Conservation (phyloP, 2,329 filamentous ascomycete species). For the Microsporum audouinii region DNA sequence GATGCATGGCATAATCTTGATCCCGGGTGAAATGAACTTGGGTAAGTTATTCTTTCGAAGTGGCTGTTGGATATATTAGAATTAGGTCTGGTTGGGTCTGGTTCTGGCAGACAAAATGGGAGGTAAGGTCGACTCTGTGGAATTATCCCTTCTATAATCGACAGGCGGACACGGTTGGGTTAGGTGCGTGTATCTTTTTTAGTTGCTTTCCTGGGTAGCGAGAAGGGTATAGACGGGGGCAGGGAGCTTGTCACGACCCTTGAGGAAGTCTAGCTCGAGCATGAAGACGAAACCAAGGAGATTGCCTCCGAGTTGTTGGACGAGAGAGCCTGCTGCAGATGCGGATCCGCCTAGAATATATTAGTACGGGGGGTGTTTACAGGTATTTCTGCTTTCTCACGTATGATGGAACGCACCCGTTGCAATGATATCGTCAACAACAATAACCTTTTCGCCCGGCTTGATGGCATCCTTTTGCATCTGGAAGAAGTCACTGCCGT, state of each 20-base stretch:
- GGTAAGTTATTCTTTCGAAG: neutral
- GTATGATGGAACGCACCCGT: conserved; percentile 55
- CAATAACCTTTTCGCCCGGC: conserved; percentile 74
- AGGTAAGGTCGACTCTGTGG: neutral
- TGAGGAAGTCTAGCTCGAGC: conserved; percentile 85
- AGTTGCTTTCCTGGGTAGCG: conserved; percentile 29
- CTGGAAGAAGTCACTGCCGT: conserved; percentile 89
- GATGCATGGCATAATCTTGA: neutral
- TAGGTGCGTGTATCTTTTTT: neutral
- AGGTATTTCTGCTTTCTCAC: neutral
- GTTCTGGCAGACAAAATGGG: neutral
- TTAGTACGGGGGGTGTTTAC: conserved; percentile 2
- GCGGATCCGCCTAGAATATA: conserved; percentile 67
- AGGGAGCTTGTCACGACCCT: conserved; percentile 80
- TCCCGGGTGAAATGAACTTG: neutral
- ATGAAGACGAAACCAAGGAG: conserved; percentile 88
- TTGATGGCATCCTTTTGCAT: conserved; percentile 82
- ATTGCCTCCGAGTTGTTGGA: conserved; percentile 73
- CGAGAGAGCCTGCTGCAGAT: conserved; percentile 72
- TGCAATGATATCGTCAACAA: conserved; percentile 97
- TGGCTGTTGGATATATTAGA: neutral
- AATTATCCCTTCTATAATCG: neutral
- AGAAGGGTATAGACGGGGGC: conserved; percentile 76
- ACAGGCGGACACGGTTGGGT: neutral
- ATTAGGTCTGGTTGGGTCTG: neutral